Conservation (phyloP, 495 filamentous ascomycete genomes). For the Trichoderma virens region DNA sequence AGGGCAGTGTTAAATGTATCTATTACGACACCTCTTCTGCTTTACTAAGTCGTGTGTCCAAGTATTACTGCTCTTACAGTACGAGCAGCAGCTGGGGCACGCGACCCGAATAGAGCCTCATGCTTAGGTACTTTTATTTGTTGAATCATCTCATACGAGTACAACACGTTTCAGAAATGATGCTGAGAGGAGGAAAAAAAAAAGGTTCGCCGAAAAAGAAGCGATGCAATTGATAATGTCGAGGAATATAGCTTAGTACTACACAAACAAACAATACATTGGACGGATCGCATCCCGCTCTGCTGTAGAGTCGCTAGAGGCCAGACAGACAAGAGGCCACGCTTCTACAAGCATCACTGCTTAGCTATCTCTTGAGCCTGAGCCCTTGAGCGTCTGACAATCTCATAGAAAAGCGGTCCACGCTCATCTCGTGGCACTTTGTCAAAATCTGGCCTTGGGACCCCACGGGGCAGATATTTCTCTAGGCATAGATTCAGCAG, state of each 20-base stretch:
- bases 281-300: background rate
- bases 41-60: too few species aligned
- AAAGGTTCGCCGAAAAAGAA: background rate
- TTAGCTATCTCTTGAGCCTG: too few species aligned
- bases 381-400: background rate
- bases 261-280: background rate
- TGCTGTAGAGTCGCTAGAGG: background rate
- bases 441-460: background rate
- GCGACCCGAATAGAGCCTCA: too few species aligned
- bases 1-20: too few species aligned
- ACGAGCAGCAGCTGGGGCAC: too few species aligned
- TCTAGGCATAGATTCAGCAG: background rate
- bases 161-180: too few species aligned
- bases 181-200: background rate
- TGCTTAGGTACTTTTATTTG: too few species aligned
- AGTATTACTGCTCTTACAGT: too few species aligned
- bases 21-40: too few species aligned
- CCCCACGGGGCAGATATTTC: background rate
- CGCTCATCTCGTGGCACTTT: background rate
- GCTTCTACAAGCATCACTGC: background rate
- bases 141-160: too few species aligned
- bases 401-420: background rate
- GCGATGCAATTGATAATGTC: background rate
- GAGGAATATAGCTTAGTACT: background rate
- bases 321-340: background rate